A percentile compares a stretch with the other conserved stretches of the same genome.
These are phyloP conservation scores for Neospora caninum DNA, from an alignment of 169 alveolate genomes.

Conservation along the genomic window DNA sequence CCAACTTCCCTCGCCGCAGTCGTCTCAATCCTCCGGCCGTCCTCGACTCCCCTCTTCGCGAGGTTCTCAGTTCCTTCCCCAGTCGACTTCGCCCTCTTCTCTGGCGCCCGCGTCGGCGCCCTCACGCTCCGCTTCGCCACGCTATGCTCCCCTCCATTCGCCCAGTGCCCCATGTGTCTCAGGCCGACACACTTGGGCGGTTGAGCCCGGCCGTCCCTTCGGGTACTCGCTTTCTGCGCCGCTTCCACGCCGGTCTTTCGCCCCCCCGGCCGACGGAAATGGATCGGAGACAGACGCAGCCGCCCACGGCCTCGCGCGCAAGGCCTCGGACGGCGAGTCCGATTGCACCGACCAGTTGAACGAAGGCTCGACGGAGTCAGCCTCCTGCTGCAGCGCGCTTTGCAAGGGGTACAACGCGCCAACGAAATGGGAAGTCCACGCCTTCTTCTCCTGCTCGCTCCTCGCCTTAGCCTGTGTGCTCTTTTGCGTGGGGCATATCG, in stretches of 20 bases:
- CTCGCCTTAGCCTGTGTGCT: constrained; percentile 4
- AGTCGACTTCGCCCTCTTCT: background rate
- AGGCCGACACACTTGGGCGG: background rate
- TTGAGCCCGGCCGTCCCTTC: background rate
- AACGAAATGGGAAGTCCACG: constrained; percentile 1
- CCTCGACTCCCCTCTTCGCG: background rate
- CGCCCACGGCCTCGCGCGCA: too few relatives aligned
- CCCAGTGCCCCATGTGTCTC: background rate
- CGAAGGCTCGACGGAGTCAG: background rate
- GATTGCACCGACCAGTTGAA: background rate
- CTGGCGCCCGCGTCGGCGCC: background rate
- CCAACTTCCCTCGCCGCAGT: background rate
- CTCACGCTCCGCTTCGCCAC: background rate
- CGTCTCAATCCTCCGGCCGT: background rate
- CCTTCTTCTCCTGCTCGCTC: background rate
- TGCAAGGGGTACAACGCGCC: background rate
- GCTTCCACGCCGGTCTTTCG: background rate
- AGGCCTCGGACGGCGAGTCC: background rate
- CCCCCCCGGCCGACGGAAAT: background rate
- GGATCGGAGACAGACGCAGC: too few relatives aligned
- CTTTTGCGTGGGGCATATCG: background rate
- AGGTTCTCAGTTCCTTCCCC: background rate
- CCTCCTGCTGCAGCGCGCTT: background rate
- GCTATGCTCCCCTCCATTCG: background rate
- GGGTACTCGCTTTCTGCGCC: background rate